These are phyloP conservation scores for Nemania diffusa DNA, from an alignment of 2,329 filamentous ascomycete genomes.

Conservation along the genomic window DNA sequence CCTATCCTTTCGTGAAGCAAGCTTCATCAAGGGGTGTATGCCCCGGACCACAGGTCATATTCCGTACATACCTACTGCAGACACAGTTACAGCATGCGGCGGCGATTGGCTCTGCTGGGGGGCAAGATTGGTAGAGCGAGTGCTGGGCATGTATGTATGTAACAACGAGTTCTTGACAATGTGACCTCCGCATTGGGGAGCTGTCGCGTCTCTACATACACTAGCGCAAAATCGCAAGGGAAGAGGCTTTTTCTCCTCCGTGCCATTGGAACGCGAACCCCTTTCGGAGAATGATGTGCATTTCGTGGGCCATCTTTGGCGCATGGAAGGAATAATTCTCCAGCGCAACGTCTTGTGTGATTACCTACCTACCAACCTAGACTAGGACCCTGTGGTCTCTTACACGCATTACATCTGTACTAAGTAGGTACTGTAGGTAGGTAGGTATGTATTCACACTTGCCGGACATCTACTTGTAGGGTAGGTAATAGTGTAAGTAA, in stretches of 20 bases:
- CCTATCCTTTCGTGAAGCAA: constrained; percentile 21
- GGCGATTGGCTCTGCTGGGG: constrained; percentile 24
- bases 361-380: background rate
- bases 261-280: constrained; percentile 33
- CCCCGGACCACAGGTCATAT: constrained; percentile 12
- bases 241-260: constrained; percentile 33
- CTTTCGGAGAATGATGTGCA: constrained; percentile 36
- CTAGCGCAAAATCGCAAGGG: constrained; percentile 30
- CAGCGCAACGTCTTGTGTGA: constrained; percentile 25
- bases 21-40: constrained; percentile 25
- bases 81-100: constrained; percentile 26
- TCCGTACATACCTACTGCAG: constrained; percentile 17
- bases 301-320: constrained; percentile 30
- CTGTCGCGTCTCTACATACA: constrained; percentile 35
- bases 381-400: background rate
- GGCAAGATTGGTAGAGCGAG: constrained; percentile 5
- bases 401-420: too few relatives aligned
- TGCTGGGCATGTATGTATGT: constrained; percentile 28
- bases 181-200: constrained; percentile 47
- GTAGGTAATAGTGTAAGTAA: too few relatives aligned
- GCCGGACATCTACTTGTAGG: background rate
- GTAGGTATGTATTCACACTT: constrained; percentile 6
- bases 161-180: constrained; percentile 35
- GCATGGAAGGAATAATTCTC: constrained; percentile 28
- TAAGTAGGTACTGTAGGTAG: too few relatives aligned